Evolutionary conservation across 768 basidiomycete species (phyloP), one percentile per base, ranked within the genome.

Genomic region (Lactarius indigo): DNA sequence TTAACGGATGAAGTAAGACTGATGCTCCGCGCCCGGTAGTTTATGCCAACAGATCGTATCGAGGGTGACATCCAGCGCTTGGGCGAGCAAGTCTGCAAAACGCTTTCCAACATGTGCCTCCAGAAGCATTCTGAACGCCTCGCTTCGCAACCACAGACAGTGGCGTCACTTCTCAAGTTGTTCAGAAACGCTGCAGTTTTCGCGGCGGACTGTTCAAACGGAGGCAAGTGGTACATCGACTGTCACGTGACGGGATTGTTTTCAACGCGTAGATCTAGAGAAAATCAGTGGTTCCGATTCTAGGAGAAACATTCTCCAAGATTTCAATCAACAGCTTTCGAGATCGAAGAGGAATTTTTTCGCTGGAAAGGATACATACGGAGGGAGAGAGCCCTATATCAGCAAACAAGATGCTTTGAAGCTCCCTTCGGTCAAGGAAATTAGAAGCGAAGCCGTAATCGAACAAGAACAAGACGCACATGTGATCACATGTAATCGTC

Each of bases 111-210:
- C 35, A 35, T 66, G 26, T 55, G 63, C 18, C 26, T n/a, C 3
- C 55, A 55, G 8, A 61, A 39, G 26, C 42, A 56, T 20, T 47
- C 30, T 6, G 60, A 56, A n/a, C 31, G 37, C 18, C 23, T 66
- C 26, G 10, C 13, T 0, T 63, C 65, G 5, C 60, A 62, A 35
- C 18, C 42, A 4, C 18, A 10, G 18, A 62, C 55, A 2, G 26
- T 63, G 33, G 44, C 33, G 13, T 57, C 30, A 30, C 9, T 62
- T 1, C 47, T 66, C n/a, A 33, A 35, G 8, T 35, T 66, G 33
- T 28, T 66, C 7, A n/a, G 3, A n/a, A 58, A 57, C 50, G 65
- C 65, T 33, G 59, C 65, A 6, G 20, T 62, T 42, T 66, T 61
- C 26, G 56, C 61, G 20, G 65, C 44, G 41, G 65, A 66, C 28